Percentiles rank a stretch among this genome's conserved stretches.
Evolutionary conservation across 75 land plant species (phyloP).

Genomic region (Selaginella tamariscina): DNA sequence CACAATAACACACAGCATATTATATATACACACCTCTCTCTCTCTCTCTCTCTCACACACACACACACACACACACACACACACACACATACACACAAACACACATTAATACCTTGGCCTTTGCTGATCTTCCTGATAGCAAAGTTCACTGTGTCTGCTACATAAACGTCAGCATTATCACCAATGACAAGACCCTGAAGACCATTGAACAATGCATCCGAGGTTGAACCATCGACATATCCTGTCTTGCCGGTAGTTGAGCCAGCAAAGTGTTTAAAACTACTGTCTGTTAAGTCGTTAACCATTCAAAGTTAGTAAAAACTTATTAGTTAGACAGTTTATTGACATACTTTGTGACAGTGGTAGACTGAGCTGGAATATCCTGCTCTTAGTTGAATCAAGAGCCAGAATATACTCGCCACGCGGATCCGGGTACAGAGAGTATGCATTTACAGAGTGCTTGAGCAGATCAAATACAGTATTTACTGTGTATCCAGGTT

Average conservation of each 20-base stretch:
- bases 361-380: constrained; percentile 43
- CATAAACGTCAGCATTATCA: constrained; percentile 59
- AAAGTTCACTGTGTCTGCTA: constrained; percentile 65
- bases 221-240: constrained; percentile 54
- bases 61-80: too few relatives aligned
- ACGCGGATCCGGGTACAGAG: too few relatives aligned
- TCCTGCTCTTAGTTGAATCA: constrained; percentile 56
- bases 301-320: constrained; percentile 3
- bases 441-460: too few relatives aligned
- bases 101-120: too few relatives aligned
- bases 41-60: too few relatives aligned
- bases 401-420: constrained; percentile 35
- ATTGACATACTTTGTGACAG: constrained; percentile 49
- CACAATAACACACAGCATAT: too few relatives aligned
- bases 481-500: too few relatives aligned
- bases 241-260: constrained; percentile 63
- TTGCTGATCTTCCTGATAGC: constrained; percentile 77
- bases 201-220: constrained; percentile 62
- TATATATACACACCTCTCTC: too few relatives aligned
- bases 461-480: too few relatives aligned
- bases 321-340: constrained; percentile 18
- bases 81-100: too few relatives aligned
- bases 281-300: constrained; percentile 38
- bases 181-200: constrained; percentile 63
- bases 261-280: constrained; percentile 53